Percentiles rank a stretch among this genome's conserved stretches.
These are phyloP conservation scores for Cladophialophora exuberans DNA, from an alignment of 2,329 filamentous ascomycete species.

Conservation along the genomic window DNA sequence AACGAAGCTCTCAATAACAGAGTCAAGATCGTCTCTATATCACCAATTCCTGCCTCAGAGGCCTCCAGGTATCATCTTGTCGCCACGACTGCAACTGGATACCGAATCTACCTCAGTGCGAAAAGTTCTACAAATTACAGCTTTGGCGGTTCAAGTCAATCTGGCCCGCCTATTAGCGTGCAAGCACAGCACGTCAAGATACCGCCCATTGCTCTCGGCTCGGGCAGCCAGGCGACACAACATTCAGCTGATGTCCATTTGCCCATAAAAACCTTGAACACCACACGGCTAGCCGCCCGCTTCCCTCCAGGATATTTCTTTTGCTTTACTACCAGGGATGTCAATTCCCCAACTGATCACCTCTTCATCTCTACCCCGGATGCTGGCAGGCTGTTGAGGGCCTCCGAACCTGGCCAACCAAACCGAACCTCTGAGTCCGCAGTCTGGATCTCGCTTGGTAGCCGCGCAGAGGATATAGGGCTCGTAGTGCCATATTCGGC, in stretches of 20 bases:
- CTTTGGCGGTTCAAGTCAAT: slow-evolving; percentile 60
- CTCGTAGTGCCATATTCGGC: slow-evolving; percentile 73
- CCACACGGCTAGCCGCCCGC: slow-evolving; percentile 47
- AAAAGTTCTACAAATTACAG: slow-evolving; percentile 81
- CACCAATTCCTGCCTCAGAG: slow-evolving; percentile 80
- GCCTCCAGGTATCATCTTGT: slow-evolving; percentile 58
- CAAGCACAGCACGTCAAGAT: slow-evolving; percentile 97
- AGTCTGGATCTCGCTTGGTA: slow-evolving; percentile 75
- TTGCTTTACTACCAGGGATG: slow-evolving; percentile 72
- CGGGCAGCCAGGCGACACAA: slow-evolving; percentile 32
- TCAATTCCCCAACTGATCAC: slow-evolving; percentile 62
- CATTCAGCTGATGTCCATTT: slow-evolving; percentile 52
- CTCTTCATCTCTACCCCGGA: slow-evolving; percentile 89
- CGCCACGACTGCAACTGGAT: slow-evolving; percentile 87
- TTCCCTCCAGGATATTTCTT: slow-evolving; percentile 92
- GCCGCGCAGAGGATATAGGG: slow-evolving; percentile 77
- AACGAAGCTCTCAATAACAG: slow-evolving; percentile 71
- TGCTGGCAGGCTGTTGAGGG: slow-evolving; percentile 75
- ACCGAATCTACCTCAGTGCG: slow-evolving; percentile 87
- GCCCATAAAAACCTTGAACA: slow-evolving; percentile 49
- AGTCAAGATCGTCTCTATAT: slow-evolving; percentile 80
- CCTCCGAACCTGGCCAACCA: slow-evolving; percentile 55
- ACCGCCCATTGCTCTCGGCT: slow-evolving; percentile 62
- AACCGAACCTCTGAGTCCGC: slow-evolving; percentile 76
- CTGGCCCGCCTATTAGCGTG: slow-evolving; percentile 85